phyloP scores from a whole-genome alignment of 2,329 filamentous ascomycete genomes.

The Coniochaeta hoffmannii region DNA sequence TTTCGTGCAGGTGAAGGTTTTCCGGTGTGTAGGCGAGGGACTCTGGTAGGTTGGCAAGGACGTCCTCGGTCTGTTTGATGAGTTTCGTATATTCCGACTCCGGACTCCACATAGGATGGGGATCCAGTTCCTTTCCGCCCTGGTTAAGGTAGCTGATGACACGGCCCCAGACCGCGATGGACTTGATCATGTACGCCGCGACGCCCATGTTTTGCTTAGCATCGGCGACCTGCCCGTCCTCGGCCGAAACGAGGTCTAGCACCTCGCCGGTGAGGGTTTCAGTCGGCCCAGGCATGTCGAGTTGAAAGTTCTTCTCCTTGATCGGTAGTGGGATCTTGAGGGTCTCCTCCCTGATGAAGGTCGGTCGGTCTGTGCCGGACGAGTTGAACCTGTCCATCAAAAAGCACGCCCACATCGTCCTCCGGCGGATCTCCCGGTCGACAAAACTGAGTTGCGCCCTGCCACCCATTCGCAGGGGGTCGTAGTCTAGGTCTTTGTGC shows the following conservation, averaged over 20 bases:
- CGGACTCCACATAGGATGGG: slow-evolving; percentile 70
- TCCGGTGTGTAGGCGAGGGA: slow-evolving; percentile 68
- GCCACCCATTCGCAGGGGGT: slow-evolving; percentile 59
- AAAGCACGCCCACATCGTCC: slow-evolving; percentile 98
- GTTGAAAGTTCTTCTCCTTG: slow-evolving; percentile 80
- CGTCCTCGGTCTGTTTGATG: slow-evolving; percentile 61
- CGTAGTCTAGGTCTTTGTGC: slow-evolving; percentile 82
- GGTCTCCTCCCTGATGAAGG: slow-evolving; percentile 84
- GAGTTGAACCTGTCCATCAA: slow-evolving; percentile 98
- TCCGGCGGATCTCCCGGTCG: slow-evolving; percentile 83
- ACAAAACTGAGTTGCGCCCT: slow-evolving; percentile 72
- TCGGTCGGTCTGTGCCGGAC: slow-evolving; percentile 84
- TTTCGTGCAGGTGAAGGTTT: slow-evolving; percentile 78
- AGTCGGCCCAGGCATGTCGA: slow-evolving; percentile 83
- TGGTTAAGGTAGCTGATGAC: slow-evolving; percentile 87
- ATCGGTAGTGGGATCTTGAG: slow-evolving; percentile 86
- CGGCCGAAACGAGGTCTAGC: slow-evolving; percentile 52
- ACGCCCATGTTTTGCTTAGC: slow-evolving; percentile 86
- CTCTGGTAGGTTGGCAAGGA: slow-evolving; percentile 62
- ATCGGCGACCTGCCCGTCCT: slow-evolving; percentile 57
- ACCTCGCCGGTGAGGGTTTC: slow-evolving; percentile 72
- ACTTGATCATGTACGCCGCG: slow-evolving; percentile 79
- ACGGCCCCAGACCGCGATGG: slow-evolving; percentile 82
- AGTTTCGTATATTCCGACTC: slow-evolving; percentile 71
- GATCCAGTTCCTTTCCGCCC: slow-evolving; percentile 74